Conservation (phyloP, 257 asterid species). For the Cordia subcordata region DNA sequence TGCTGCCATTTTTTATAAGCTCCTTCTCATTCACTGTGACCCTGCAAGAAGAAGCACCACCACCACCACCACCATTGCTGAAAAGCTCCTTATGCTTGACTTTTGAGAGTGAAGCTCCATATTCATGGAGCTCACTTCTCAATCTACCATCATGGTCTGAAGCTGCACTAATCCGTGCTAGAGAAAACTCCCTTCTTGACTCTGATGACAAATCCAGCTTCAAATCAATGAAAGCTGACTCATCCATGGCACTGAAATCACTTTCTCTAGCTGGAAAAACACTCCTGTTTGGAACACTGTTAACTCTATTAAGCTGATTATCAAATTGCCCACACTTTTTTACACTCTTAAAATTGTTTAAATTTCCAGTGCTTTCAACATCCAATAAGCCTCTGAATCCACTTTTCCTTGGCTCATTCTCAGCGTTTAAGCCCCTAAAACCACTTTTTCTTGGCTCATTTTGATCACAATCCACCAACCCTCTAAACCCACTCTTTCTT, state of each 20-base stretch:
- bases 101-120: constrained; percentile 4
- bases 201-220: constrained; percentile 60
- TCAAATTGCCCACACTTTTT: constrained; percentile 15
- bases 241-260: constrained; percentile 72
- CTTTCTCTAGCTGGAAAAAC: constrained; percentile 73
- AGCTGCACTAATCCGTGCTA: constrained; percentile 27
- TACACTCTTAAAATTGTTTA: constrained; percentile 17
- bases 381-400: constrained; percentile 12
- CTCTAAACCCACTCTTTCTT: constrained; percentile 34
- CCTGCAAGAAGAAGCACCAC: too few relatives aligned
- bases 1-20: constrained; percentile 34
- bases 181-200: constrained; percentile 24
- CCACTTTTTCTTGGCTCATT: constrained; percentile 20
- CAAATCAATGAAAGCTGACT: constrained; percentile 74
- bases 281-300: constrained; percentile 41
- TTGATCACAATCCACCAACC: background rate
- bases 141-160: constrained; percentile 26
- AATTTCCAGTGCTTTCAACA: constrained; percentile 25
- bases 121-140: constrained; percentile 14
- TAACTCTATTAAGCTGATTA: constrained; percentile 37
- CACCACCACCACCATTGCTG: constrained; percentile 28
- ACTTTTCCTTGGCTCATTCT: constrained; percentile 27
- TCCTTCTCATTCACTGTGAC: constrained; percentile 38
- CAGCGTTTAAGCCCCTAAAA: constrained; percentile 14
- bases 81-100: constrained; percentile 2